A percentile compares a stretch with the other conserved stretches of the same genome.
Evolutionary conservation across 768 basidiomycete genomes (phyloP).

Genomic region (Melanogaster broomeanus): DNA sequence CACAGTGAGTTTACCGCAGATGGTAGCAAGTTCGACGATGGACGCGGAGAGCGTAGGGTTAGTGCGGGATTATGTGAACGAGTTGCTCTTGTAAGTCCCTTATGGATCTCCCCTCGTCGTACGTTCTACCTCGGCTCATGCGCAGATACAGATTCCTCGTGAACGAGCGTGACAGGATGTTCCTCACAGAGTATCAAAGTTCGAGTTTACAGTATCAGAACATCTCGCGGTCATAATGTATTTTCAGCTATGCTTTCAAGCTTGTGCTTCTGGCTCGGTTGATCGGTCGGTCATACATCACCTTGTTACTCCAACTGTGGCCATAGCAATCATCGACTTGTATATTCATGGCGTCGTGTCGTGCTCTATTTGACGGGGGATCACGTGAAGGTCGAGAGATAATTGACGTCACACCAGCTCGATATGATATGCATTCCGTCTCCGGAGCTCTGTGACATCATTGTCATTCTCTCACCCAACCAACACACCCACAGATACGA

Average conservation of each 20-base stretch:
- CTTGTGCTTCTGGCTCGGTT: neutral
- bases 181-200: constrained; percentile 77
- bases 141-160: constrained; percentile 67
- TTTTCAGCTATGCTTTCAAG: neutral
- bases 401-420: constrained; percentile 2
- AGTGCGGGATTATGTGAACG: constrained; percentile 87
- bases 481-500: neutral
- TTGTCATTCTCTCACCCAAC: neutral
- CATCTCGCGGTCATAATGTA: constrained; percentile 65
- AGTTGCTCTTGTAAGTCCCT: constrained; percentile 70
- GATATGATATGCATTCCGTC: neutral
- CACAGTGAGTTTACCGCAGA: constrained; percentile 88
- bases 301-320: neutral
- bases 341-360: no score
- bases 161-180: constrained; percentile 69
- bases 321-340: no score
- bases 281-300: neutral
- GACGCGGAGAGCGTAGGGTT: constrained; percentile 84
- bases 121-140: neutral
- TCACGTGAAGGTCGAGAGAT: no score
- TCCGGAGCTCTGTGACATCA: neutral
- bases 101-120: no score
- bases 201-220: constrained; percentile 81
- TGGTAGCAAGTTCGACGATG: constrained; percentile 88
- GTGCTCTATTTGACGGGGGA: no score